Conservation (phyloP, 257 asterid genomes). For the Solanum microdontum region DNA sequence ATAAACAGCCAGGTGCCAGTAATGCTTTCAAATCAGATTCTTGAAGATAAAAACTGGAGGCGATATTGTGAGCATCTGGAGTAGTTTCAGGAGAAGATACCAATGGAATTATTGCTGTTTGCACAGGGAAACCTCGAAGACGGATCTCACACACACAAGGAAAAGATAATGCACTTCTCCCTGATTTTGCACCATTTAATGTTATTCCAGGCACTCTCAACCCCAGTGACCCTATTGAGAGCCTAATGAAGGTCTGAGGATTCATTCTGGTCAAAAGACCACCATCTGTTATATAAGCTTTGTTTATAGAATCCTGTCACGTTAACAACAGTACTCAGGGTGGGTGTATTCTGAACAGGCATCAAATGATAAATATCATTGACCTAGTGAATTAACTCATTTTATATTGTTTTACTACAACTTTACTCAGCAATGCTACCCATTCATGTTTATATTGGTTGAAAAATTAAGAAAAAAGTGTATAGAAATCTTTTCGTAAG, state of each 20-base stretch:
- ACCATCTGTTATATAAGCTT: constrained; percentile 29
- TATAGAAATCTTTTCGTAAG: background rate
- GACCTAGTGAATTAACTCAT: background rate
- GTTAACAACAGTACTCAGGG: background rate
- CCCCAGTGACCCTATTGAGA: constrained; percentile 76
- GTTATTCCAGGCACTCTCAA: constrained; percentile 47
- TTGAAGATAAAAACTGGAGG: constrained; percentile 74
- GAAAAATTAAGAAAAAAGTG: background rate
- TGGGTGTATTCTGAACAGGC: background rate
- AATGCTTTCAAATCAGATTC: constrained; percentile 66
- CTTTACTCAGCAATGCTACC: background rate
- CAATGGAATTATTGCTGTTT: constrained; percentile 58
- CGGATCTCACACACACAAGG: constrained; percentile 82
- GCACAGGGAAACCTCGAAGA: constrained; percentile 87
- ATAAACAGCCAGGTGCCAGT: constrained; percentile 63
- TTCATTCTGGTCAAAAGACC: constrained; percentile 50
- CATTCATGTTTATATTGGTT: background rate
- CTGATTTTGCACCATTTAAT: constrained; percentile 31
- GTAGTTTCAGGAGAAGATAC: constrained; percentile 54
- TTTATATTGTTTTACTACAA: background rate
- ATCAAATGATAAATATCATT: background rate
- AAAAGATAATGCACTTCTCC: constrained; percentile 38
- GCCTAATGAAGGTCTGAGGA: constrained; percentile 80
- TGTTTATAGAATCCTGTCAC: background rate
- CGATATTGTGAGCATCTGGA: constrained; percentile 41